Evolutionary conservation across 257 asterid genomes (phyloP), one percentile per base, ranked within the genome.

Genomic region (Sherardia arvensis): DNA sequence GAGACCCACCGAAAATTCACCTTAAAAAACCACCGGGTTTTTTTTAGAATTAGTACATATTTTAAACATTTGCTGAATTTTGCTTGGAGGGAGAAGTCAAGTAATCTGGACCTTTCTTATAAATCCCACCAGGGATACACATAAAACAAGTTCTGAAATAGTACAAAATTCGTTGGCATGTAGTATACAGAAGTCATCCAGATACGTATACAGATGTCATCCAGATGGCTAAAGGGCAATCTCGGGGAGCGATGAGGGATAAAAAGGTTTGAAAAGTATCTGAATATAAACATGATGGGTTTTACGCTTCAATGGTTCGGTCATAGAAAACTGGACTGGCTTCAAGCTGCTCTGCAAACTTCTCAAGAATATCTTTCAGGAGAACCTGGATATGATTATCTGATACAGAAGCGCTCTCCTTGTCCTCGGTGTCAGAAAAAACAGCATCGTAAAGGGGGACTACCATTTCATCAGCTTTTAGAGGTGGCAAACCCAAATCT

Each of bases 281-380:
- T 18, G 14, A 20, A 23, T 26, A 28, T 23, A 38, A 38, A 61
- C 18, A 17, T 2, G 17, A 61, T 36, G 66, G 6, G 17, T 61
- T 29, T 25, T 26, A 29, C 5, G 33, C 66, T 72, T 74, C 58
- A 26, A 55, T 62, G 64, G 59, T 69, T 51, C 61, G 70, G 72
- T 78, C 85, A 68, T 76, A 62, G 57, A 83, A 74, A 55, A 79
- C 71, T 20, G 89, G 86, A 66, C 53, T 76, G 56, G 76, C 84
- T 71, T 83, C 84, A 59, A 83, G 84, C 65, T 76, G 79, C 64
- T 73, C 84, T 4, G 82, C 84, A 65, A 83, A 72, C 68, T 76
- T 76, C 73, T 71, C 78, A 66, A 83, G 82, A 70, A 83, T 51
- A 55, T 76, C 72, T 76, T 68, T 83, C 47, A 80, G 60, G 51